Base-by-base conservation (phyloP, 176 grass and related monocot species). In the Ensete glaucum region DNA sequence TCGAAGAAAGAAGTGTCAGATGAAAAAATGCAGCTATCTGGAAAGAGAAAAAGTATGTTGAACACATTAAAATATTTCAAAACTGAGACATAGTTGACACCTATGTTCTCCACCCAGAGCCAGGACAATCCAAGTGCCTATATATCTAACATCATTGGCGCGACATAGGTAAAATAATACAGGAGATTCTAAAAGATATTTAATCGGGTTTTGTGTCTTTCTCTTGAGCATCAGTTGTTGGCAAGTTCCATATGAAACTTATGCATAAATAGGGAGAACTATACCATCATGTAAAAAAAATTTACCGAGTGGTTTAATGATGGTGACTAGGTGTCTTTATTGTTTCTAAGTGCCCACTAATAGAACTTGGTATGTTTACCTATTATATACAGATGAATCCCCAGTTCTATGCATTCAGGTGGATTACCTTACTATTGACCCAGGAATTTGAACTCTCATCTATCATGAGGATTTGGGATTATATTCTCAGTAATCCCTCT, bases 401-500 rank as follows among this genome's bases (percentile, higher is more conserved):
- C 54, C 90, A 91, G 78, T 93, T 93, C 78, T 98, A 98, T 84
- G 94, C 88, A n/a, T 93, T 98, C 79, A 83, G 94, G 84, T 98
- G 94, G 94, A 89, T 98, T 78, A 93, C 90, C 55, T 79, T 98
- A 78, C 52, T 98, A 17, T 79, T 98, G 73, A 91, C 90, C 27
- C 89, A 93, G 83, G 94, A 98, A 79, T 98, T 93, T 84, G 80
- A 84, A 66, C 83, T 98, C 69, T 85, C 80, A 52, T 79, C 78
- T 15, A 91, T 89, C 63, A 85, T 91, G 83, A 82, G 84, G 65
- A 87, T 98, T 29, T 98, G 94, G 94, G 94, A 98, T 83, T 89
- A 83, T 76, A 87, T 98, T 67, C 83, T 98, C 75, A 87, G 90
- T 9, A 87, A 93, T 68, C 94, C 94, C 1, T 76, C 84, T 72